Base-by-base conservation (phyloP, 371 early-diverging fungal genomes). In the Apophysomyces ossiformis region DNA sequence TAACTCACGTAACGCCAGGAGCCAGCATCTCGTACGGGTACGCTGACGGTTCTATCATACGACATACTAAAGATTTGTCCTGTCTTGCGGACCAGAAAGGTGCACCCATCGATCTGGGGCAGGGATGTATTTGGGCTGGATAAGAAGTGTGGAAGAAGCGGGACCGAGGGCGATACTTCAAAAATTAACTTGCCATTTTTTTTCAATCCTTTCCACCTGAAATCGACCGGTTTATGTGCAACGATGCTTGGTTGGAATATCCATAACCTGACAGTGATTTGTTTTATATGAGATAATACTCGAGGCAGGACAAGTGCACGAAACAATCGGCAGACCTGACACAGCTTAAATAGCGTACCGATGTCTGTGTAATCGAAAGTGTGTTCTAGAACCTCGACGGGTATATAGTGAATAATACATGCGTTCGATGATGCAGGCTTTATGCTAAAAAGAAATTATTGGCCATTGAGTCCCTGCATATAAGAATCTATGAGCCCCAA, bases 41-140 rank as follows among this genome's bases (percentile, higher is more conserved):
- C 63, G 8, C 32, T 26, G 4, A 66, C 60, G 7, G 66, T 39
- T 15, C 56, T 47, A 50, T 61, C 63, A 62, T 70, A 70, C 11
- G 70, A 70, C 46, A 70, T 70, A 59, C 70, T 70, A 37, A 66
- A 70, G 47, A 70, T 70, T 7, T 66, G 58, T 21, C 65, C 38
- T 9, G 66, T 63, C 32, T 63, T 45, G n/a, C 41, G n/a, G 7
- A 63, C 63, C 11, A 66, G 38, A 5, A 70, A 21, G 0, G 70
- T 70, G 54, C 70, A 70, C 18, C 70, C 70, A 45, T 70, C 70
- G 36, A 70, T 70, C 43, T 63, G 62, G 0, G 70, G 70, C 8
- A 50, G 21, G 21, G 21, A 50, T 4, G 21, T 32, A 50, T n/a
- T 11, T 5, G 54, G 21, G 5, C 21, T 21, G 21, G 54, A 50